phyloP scores from a whole-genome alignment of 257 asterid species.

The Jacaranda copaia region DNA sequence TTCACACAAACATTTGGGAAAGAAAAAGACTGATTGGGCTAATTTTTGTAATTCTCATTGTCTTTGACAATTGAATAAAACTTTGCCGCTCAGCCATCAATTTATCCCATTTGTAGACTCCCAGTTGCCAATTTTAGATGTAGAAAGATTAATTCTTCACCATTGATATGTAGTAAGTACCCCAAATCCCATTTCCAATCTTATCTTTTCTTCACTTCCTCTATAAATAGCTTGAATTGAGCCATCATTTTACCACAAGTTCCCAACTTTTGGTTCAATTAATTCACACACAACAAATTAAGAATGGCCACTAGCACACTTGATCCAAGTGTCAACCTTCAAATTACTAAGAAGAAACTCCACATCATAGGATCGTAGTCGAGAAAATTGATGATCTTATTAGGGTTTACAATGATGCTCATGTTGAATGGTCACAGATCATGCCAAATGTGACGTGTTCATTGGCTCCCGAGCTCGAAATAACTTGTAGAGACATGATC shows the following conservation, averaged over 20 bases:
- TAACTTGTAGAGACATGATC: conserved; percentile 58
- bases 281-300: conserved; percentile 27
- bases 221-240: conserved; percentile 37
- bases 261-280: neutral
- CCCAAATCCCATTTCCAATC: conserved; percentile 34
- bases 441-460: conserved; percentile 58
- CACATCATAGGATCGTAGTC: conserved; percentile 37
- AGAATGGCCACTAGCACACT: conserved; percentile 55
- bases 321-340: conserved; percentile 51
- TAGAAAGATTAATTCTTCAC: neutral
- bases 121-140: neutral
- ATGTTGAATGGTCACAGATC: conserved; percentile 72
- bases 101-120: conserved; percentile 14
- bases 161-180: no score
- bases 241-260: conserved; percentile 13
- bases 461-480: conserved; percentile 54
- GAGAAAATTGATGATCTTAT: conserved; percentile 78
- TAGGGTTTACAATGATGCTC: conserved; percentile 73
- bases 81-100: conserved; percentile 7
- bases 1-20: no score
- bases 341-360: conserved; percentile 37
- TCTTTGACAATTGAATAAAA: neutral
- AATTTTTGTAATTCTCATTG: neutral
- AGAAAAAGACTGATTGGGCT: no score
- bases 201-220: conserved; percentile 38